Percentiles rank a stretch among this genome's conserved stretches.
These are phyloP conservation scores for Aspergillus chevalieri DNA, from an alignment of 2,329 filamentous ascomycete species.

Conservation along the genomic window DNA sequence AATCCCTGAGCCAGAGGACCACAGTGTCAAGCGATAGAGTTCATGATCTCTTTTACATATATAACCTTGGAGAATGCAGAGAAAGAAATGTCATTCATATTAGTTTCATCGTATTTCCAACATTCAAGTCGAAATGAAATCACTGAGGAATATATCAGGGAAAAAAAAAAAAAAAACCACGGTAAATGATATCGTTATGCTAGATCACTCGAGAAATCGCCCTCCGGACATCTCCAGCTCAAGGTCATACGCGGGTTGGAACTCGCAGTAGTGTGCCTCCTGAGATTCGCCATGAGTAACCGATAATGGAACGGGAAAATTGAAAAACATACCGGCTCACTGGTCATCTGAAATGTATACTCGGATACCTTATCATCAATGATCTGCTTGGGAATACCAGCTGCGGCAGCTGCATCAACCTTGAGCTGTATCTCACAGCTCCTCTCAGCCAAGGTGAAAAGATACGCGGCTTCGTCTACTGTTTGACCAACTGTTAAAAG, in stretches of 20 bases:
- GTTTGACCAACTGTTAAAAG: slow-evolving; percentile 64
- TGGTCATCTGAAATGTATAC: not conserved
- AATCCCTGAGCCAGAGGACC: slow-evolving; percentile 6
- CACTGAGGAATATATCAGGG: no score
- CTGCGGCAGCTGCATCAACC: slow-evolving; percentile 60
- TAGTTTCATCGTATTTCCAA: no score
- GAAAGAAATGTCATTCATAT: no score
- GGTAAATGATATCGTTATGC: not conserved
- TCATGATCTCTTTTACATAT: no score
- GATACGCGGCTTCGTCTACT: slow-evolving; percentile 67
- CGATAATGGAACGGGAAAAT: not conserved
- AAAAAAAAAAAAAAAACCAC: no score
- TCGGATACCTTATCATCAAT: slow-evolving; percentile 52
- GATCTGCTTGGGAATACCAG: slow-evolving; percentile 45
- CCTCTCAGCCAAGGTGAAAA: slow-evolving; percentile 63
- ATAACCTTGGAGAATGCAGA: no score
- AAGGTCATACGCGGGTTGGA: slow-evolving; percentile 4
- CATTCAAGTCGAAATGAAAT: no score
- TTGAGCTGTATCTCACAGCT: slow-evolving; percentile 62
- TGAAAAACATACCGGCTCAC: not conserved
- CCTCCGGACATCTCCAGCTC: slow-evolving; percentile 3
- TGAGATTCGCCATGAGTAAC: not conserved
- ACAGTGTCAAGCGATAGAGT: not conserved
- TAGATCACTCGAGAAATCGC: slow-evolving; percentile 1
- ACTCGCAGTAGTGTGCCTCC: slow-evolving; percentile 5